Evolutionary conservation across 352 stramenopile genomes (phyloP).

Genomic region (Pythium rhizo-oryzae): DNA sequence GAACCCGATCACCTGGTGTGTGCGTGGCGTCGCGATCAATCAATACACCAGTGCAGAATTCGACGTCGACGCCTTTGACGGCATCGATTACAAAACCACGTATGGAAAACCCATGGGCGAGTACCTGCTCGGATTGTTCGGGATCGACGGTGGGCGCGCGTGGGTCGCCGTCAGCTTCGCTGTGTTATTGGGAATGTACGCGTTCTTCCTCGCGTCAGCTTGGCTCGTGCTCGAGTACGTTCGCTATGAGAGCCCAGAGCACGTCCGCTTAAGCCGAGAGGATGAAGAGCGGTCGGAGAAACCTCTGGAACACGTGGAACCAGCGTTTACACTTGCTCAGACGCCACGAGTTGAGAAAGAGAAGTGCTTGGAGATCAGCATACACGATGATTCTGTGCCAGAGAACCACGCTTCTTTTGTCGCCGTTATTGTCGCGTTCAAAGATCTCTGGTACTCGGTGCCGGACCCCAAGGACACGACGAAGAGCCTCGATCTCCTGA

Average conservation of each 20-base stretch:
- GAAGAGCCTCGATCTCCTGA: background rate
- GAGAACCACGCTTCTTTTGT: background rate
- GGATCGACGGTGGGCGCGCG: slow-evolving; percentile 28
- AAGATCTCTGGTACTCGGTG: slow-evolving; percentile 14
- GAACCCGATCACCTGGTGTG: slow-evolving; percentile 55
- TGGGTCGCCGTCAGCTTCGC: slow-evolving; percentile 33
- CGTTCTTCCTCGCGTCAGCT: slow-evolving; percentile 29
- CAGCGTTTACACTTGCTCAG: background rate
- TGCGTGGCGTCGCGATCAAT: slow-evolving; percentile 38
- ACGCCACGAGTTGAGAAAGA: background rate
- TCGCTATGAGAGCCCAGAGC: slow-evolving; percentile 28
- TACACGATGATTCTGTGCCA: background rate
- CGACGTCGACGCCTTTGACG: slow-evolving; percentile 17
- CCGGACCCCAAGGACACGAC: background rate
- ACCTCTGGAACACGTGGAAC: background rate
- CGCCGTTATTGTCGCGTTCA: background rate
- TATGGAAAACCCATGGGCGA: slow-evolving; percentile 31
- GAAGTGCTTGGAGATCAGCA: background rate
- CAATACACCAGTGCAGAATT: slow-evolving; percentile 25
- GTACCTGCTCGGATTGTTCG: slow-evolving; percentile 32
- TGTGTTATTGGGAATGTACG: slow-evolving; percentile 29
- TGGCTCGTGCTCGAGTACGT: slow-evolving; percentile 37
- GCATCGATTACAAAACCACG: slow-evolving; percentile 24
- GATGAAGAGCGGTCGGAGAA: background rate
- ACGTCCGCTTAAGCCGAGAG: slow-evolving; percentile 10